phyloP scores from a whole-genome alignment of 2,329 filamentous ascomycete genomes.

The Sclerotinia spermophila region DNA sequence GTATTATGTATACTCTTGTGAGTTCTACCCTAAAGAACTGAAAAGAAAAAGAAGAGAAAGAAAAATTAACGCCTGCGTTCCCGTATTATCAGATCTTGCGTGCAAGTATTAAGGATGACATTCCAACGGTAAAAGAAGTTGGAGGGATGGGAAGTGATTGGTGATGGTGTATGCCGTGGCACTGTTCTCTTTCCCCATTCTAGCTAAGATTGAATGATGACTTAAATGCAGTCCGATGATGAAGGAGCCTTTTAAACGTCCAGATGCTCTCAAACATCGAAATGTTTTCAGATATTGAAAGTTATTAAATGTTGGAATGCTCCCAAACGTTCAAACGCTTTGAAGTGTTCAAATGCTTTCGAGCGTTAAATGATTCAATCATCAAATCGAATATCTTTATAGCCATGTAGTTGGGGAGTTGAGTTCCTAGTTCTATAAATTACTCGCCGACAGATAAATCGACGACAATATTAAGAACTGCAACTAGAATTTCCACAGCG shows the following conservation, averaged over 20 bases:
- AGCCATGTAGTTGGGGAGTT: not conserved
- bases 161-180: not conserved
- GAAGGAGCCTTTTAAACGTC: too few relatives aligned
- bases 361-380: not conserved
- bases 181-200: not conserved
- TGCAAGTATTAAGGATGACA: not conserved
- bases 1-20: not conserved
- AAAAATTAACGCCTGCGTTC: not conserved
- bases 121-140: not conserved
- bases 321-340: too few relatives aligned
- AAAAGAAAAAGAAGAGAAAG: not conserved
- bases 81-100: not conserved
- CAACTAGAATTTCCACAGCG: constrained; percentile 90
- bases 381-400: not conserved
- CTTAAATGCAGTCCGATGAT: not conserved
- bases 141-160: not conserved
- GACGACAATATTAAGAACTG: constrained; percentile 90
- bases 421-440: not conserved
- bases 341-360: too few relatives aligned
- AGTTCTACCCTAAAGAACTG: not conserved
- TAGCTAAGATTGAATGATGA: not conserved
- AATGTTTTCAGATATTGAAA: too few relatives aligned
- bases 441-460: constrained; percentile 70
- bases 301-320: too few relatives aligned
- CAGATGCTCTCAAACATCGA: too few relatives aligned